phyloP scores from a whole-genome alignment of 352 stramenopile genomes.

The Phytopythium boreale region DNA sequence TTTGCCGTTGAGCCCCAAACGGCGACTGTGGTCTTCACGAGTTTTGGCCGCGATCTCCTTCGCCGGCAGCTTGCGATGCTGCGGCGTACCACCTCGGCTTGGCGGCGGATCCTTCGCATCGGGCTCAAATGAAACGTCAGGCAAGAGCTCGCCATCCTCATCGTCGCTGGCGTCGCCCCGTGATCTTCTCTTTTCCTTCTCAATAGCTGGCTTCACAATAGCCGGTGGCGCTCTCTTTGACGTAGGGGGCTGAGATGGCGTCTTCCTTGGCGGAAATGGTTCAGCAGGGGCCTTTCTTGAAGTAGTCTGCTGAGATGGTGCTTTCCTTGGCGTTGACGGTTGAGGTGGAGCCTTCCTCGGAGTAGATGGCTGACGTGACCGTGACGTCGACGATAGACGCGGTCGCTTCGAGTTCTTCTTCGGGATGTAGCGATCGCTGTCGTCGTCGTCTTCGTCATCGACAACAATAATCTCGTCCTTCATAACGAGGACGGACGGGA shows the following conservation, averaged over 20 bases:
- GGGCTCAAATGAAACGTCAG: neutral
- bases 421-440: neutral
- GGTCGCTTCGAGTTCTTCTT: neutral
- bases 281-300: neutral
- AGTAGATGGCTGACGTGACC: neutral
- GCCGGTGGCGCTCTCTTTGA: neutral
- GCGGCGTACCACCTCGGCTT: neutral
- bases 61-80: neutral
- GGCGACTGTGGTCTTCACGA: neutral
- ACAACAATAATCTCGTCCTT: slow-evolving; percentile 7
- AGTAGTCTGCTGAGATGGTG: neutral
- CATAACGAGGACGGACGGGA: slow-evolving; percentile 1
- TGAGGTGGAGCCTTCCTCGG: neutral
- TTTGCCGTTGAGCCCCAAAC: neutral
- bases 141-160: neutral
- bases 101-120: neutral
- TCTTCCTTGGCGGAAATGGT: neutral
- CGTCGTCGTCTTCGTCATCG: slow-evolving; percentile 2
- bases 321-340: neutral
- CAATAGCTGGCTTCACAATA: neutral
- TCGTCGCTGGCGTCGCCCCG: neutral
- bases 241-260: neutral
- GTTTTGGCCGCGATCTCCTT: slow-evolving; percentile 4
- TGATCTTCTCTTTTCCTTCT: neutral
- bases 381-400: neutral